phyloP scores from a whole-genome alignment of 768 basidiomycete species.

The Polyporus arcularius region DNA sequence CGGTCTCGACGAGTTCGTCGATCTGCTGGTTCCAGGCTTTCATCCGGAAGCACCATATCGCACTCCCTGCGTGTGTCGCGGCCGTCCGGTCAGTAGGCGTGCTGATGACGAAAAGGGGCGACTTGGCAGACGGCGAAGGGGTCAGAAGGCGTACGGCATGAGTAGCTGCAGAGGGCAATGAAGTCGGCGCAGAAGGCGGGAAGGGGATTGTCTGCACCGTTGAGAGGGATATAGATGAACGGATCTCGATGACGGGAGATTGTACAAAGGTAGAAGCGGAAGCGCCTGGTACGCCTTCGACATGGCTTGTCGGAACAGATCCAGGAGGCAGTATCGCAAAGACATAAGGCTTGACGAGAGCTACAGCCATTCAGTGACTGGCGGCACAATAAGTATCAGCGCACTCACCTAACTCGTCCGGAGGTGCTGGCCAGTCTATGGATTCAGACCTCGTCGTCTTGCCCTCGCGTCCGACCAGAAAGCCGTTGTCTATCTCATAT shows the following conservation, averaged over 20 bases:
- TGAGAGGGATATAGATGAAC: slow-evolving; percentile 66
- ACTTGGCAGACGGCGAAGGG: slow-evolving; percentile 50
- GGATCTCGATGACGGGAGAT: slow-evolving; percentile 66
- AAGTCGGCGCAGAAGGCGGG: slow-evolving; percentile 48
- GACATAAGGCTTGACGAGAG: slow-evolving; percentile 75
- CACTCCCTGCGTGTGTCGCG: slow-evolving; percentile 69
- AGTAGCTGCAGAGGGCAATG: slow-evolving; percentile 14
- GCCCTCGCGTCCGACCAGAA: slow-evolving; percentile 63
- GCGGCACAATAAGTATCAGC: background rate
- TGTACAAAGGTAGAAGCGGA: slow-evolving; percentile 44
- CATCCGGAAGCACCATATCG: slow-evolving; percentile 76
- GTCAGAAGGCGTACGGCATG: slow-evolving; percentile 65
- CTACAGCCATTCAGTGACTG: slow-evolving; percentile 27
- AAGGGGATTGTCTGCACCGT: slow-evolving; percentile 64
- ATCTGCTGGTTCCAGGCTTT: slow-evolving; percentile 78
- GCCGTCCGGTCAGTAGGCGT: slow-evolving; percentile 74
- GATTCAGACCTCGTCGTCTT: slow-evolving; percentile 48
- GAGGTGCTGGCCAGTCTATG: slow-evolving; percentile 77
- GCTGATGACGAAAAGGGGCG: slow-evolving; percentile 62
- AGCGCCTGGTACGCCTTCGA: slow-evolving; percentile 27
- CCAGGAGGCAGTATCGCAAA: slow-evolving; percentile 75
- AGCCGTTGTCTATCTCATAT: slow-evolving; percentile 55
- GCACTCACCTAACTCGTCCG: slow-evolving; percentile 75
- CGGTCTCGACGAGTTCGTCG: slow-evolving; percentile 74
- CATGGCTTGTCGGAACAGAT: slow-evolving; percentile 42